Evolutionary conservation across 2,329 filamentous ascomycete genomes (phyloP).

Genomic region (Talaromyces sp.): DNA sequence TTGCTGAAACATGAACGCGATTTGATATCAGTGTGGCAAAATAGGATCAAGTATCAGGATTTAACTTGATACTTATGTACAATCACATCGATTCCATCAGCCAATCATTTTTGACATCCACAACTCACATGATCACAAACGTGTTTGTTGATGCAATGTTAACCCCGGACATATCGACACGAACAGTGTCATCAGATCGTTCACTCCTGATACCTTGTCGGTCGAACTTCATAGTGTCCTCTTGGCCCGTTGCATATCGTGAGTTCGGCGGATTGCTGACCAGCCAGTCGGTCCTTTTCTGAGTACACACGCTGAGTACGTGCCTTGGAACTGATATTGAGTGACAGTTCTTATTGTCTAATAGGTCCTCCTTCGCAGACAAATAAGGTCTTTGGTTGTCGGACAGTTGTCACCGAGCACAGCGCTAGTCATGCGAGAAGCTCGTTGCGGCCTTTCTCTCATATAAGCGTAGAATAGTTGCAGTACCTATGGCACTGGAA

Average conservation of each 20-base stretch:
- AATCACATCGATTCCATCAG: background rate
- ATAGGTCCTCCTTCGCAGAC: background rate
- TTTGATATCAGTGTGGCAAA: background rate
- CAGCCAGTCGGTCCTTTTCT: background rate
- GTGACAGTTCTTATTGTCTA: background rate
- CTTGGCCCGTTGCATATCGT: background rate
- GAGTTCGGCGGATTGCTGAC: background rate
- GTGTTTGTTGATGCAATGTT: background rate
- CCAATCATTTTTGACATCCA: background rate
- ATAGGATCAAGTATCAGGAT: background rate
- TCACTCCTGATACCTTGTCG: background rate
- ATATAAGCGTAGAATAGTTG: background rate
- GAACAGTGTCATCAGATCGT: background rate
- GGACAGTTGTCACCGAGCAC: background rate
- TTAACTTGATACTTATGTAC: background rate
- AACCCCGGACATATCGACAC: background rate
- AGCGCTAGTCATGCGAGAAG: constrained; percentile 12
- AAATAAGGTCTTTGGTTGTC: background rate
- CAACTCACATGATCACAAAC: background rate
- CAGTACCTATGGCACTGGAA: background rate
- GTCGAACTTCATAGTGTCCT: background rate
- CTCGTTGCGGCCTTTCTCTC: background rate
- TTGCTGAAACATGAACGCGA: background rate
- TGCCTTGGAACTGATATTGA: background rate
- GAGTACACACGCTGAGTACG: background rate